Evolutionary conservation across 192 early-diverging fungal species (phyloP), one percentile per base, ranked within the genome.

Genomic region (Paraglomus occultum): DNA sequence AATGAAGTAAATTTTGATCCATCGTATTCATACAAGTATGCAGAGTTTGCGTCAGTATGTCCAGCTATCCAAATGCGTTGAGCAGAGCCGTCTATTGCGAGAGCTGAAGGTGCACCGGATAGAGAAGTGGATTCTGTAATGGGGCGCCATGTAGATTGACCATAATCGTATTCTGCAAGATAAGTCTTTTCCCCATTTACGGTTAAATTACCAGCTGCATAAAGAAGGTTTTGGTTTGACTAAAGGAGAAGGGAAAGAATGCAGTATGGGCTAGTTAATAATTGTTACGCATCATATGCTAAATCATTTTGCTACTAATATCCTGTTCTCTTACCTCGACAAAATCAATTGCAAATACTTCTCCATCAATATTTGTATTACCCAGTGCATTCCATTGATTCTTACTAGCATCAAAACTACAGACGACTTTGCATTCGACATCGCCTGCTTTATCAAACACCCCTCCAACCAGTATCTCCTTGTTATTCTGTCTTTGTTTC

Each of bases 1-100:
- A 81, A 74, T 15, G 60, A 51, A 15, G 52, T 64, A 23, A 86
- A 78, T 11, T 76, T 61, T 3, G 62, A 22, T 14, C 85, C 85
- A 62, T 80, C 79, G 69, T 76, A 89, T 54, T 83, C 79, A 59
- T 70, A 73, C 46, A 89, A 75, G 51, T 87, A 89, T 1, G 83
- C 73, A 5, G 22, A 8, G 42, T 23, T 31, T 11, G 8, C 4
- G 17, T 38, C 43, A 44, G 18, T 5, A n/a, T 46, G 15, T n/a
- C 77, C 77, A 42, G 77, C 58, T 17, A 79, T 50, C 45, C 75
- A 79, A 47, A 74, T 65, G 39, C 64, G 51, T 14, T 20, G 39
- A 46, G 8, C 11, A 20, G 74, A 68, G 38, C 79, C 73, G 12
- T 78, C n/a, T n/a, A n/a, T 63, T 12, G 83, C 71, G 14, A 89